phyloP scores from a whole-genome alignment of 192 early-diverging fungal species.

The Entomortierella beljakovae region DNA sequence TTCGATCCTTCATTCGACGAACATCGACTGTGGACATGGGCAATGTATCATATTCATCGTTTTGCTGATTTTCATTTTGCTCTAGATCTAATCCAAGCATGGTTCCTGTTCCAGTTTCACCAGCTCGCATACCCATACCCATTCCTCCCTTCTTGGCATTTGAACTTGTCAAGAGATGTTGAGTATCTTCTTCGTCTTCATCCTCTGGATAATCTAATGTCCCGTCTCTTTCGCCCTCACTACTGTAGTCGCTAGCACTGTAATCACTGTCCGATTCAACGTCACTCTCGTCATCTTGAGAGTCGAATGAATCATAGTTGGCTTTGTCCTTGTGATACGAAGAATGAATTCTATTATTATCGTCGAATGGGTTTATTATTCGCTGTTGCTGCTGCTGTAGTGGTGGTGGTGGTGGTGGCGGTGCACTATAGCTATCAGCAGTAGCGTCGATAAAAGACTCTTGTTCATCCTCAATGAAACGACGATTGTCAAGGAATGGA shows the following conservation, averaged over 20 bases:
- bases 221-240: background rate
- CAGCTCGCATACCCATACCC: constrained; percentile 53
- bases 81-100: constrained; percentile 42
- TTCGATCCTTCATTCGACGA: background rate
- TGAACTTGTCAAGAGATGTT: constrained; percentile 23
- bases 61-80: constrained; percentile 1
- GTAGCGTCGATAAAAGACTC: constrained; percentile 38
- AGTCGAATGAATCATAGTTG: constrained; percentile 34
- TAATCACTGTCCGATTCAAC: background rate
- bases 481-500: background rate
- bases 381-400: no score
- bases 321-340: background rate
- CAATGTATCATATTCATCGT: constrained; percentile 34
- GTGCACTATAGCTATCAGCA: constrained; percentile 18
- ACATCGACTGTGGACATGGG: constrained; percentile 28
- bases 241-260: constrained; percentile 2
- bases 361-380: background rate
- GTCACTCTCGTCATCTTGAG: constrained; percentile 13
- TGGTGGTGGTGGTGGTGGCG: no score
- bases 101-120: constrained; percentile 50
- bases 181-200: constrained; percentile 28
- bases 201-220: background rate
- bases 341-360: background rate
- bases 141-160: constrained; percentile 37
- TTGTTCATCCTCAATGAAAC: constrained; percentile 2